These are phyloP conservation scores for Jackrogersella multiformis DNA, from an alignment of 495 filamentous ascomycete genomes.

Conservation along the genomic window DNA sequence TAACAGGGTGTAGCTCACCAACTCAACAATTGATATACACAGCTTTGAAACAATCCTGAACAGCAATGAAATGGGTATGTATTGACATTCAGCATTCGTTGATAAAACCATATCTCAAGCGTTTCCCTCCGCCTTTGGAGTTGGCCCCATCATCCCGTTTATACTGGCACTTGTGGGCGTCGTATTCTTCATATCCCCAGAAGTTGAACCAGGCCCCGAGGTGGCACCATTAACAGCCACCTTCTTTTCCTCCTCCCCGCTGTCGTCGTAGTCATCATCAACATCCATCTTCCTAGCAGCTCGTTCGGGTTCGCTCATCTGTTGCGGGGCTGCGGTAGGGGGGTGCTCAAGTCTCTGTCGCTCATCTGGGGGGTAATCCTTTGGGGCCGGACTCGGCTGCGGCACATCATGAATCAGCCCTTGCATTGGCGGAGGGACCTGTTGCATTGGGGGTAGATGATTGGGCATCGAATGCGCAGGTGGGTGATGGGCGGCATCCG, in stretches of 20 bases:
- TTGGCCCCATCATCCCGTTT: slow-evolving; percentile 57
- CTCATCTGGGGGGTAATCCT: slow-evolving; percentile 66
- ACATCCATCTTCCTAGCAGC: slow-evolving; percentile 95
- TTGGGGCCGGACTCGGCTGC: slow-evolving; percentile 65
- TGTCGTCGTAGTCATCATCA: slow-evolving; percentile 93
- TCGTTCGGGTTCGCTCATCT: slow-evolving; percentile 73
- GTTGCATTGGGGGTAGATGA: slow-evolving; percentile 75
- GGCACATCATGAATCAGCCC: slow-evolving; percentile 63
- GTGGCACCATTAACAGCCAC: slow-evolving; percentile 50
- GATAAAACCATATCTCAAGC: slow-evolving; percentile 16
- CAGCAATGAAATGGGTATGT: slow-evolving; percentile 34
- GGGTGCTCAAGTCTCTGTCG: slow-evolving; percentile 58
- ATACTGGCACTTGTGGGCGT: slow-evolving; percentile 54
- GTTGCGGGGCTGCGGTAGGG: slow-evolving; percentile 56
- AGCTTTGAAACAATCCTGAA: slow-evolving; percentile 28
- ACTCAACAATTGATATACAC: slow-evolving; percentile 39
- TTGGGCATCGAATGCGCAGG: slow-evolving; percentile 72
- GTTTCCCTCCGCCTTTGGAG: slow-evolving; percentile 50
- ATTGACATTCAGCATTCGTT: slow-evolving; percentile 28
- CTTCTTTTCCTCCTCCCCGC: slow-evolving; percentile 85
- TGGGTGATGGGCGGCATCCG: slow-evolving; percentile 89
- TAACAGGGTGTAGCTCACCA: slow-evolving; percentile 32
- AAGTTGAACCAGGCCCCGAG: slow-evolving; percentile 48
- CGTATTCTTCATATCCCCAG: slow-evolving; percentile 59
- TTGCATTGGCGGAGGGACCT: slow-evolving; percentile 65